These are phyloP conservation scores for Pythium volutum DNA, from an alignment of 352 stramenopile species.

Conservation along the genomic window DNA sequence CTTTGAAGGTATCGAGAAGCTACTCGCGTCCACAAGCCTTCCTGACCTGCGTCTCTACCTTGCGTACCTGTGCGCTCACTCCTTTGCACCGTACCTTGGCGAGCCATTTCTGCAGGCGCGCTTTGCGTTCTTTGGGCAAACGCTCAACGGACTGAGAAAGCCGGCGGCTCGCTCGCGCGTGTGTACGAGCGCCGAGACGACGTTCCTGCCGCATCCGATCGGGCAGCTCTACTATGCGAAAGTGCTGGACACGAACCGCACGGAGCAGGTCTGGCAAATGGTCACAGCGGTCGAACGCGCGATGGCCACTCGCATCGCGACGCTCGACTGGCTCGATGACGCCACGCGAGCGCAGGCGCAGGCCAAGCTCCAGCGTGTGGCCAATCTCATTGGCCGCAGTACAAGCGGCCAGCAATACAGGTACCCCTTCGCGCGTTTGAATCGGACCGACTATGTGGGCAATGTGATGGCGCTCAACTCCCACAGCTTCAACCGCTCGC, in stretches of 20 bases:
- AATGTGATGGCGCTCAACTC: conserved; percentile 45
- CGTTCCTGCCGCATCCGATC: conserved; percentile 39
- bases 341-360: conserved; percentile 67
- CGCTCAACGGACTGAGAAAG: conserved; percentile 58
- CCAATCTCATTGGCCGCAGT: conserved; percentile 34
- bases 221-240: conserved; percentile 81
- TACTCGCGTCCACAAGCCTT: conserved; percentile 18
- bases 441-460: conserved; percentile 39
- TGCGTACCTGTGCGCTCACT: conserved; percentile 39
- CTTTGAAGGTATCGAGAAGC: conserved; percentile 43
- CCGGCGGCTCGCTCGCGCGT: conserved; percentile 57
- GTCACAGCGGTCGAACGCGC: conserved; percentile 76
- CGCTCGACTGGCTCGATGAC: conserved; percentile 89
- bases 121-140: conserved; percentile 85
- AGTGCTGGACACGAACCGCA: conserved; percentile 68
- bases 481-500: conserved; percentile 22
- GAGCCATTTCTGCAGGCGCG: conserved; percentile 72
- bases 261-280: conserved; percentile 70
- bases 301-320: conserved; percentile 73
- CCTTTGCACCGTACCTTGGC: conserved; percentile 34
- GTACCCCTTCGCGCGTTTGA: conserved; percentile 26
- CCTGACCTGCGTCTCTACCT: conserved; percentile 48
- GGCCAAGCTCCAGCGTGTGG: conserved; percentile 70
- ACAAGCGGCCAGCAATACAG: conserved; percentile 30
- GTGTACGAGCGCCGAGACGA: conserved; percentile 36